Base-by-base conservation (phyloP, 2,329 filamentous ascomycete genomes). In the Venturia nashicola region DNA sequence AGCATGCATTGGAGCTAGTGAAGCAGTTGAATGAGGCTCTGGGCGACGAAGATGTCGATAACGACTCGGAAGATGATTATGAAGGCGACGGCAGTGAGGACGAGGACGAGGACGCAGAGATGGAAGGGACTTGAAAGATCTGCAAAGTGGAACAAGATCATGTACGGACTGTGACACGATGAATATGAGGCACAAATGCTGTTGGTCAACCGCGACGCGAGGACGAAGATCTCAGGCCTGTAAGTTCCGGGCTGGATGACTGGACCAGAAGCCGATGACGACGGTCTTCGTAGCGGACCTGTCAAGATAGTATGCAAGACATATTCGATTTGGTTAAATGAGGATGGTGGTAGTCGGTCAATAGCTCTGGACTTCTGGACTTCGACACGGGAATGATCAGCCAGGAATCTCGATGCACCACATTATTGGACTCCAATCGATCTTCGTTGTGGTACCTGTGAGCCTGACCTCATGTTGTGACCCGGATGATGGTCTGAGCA, bases 1-100 rank as follows among this genome's bases (percentile, higher is more conserved):
- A 89, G 65, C 90, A 95, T 72, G 86, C 89, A 0, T 78, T 82
- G 65, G 89, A 94, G 77, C 79, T 95, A 55, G 76, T 91, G 54
- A 77, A 79, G 59, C 72, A 70, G 43, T 70, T 81, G 55, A 75
- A 79, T 67, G 70, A 72, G 65, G 71, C 75, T 14, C 69, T 82
- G 59, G 79, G 78, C 32, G 75, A 76, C 23, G 72, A 75, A 51
- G 72, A 71, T n/a, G 70, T 68, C 57, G 75, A 75, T 12, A 73
- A 72, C 8, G 72, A 72, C n/a, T 70, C 70, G 61, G 72, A 69
- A n/a, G 71, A 70, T n/a, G 72, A 71, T 59, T 65, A 67, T 11
- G 69, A 69, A 63, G 72, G 72, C 39, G 67, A 72, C 1, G 73
- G 74, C 42, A 67, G 67, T 40, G 69, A 68, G 18, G 70, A 73